phyloP scores from a whole-genome alignment of 2,329 filamentous ascomycete species.

The Colletotrichum australisinense region DNA sequence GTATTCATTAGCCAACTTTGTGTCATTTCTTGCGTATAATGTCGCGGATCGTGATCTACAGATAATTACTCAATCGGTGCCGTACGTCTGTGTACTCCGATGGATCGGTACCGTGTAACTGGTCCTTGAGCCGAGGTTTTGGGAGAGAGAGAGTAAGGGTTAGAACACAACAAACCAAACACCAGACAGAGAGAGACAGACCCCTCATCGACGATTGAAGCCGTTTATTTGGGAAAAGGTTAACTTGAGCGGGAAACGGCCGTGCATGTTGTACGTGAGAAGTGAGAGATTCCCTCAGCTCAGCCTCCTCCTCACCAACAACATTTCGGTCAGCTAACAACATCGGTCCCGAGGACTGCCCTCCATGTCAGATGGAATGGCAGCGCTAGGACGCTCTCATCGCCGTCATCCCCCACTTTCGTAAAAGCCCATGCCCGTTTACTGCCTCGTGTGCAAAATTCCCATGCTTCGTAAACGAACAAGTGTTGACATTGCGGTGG shows the following conservation, averaged over 20 bases:
- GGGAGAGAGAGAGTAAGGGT: not conserved
- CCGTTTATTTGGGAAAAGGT: conserved; percentile 3
- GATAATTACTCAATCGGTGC: not conserved
- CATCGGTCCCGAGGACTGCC: conserved; percentile 28
- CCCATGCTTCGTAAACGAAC: conserved; percentile 21
- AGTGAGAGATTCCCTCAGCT: conserved; percentile 1
- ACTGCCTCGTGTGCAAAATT: not conserved
- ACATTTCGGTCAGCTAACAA: not conserved
- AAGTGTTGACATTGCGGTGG: conserved; percentile 24
- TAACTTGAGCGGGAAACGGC: not conserved
- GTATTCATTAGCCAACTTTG: not conserved
- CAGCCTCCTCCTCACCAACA: conserved; percentile 14
- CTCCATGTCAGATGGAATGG: not conserved
- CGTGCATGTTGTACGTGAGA: conserved; percentile 9
- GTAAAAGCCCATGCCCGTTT: not conserved
- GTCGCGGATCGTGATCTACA: not conserved
- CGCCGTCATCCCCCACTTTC: conserved; percentile 22
- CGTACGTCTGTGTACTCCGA: not conserved
- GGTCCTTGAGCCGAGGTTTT: not conserved
- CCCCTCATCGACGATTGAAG: conserved; percentile 8
- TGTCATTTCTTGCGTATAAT: not conserved
- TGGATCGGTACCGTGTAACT: not conserved
- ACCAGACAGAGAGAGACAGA: not conserved
- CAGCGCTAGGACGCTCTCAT: conserved; percentile 25
- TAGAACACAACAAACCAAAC: not conserved